Conservation (phyloP, 306 rosid genomes). For the Calophaca sinica region DNA sequence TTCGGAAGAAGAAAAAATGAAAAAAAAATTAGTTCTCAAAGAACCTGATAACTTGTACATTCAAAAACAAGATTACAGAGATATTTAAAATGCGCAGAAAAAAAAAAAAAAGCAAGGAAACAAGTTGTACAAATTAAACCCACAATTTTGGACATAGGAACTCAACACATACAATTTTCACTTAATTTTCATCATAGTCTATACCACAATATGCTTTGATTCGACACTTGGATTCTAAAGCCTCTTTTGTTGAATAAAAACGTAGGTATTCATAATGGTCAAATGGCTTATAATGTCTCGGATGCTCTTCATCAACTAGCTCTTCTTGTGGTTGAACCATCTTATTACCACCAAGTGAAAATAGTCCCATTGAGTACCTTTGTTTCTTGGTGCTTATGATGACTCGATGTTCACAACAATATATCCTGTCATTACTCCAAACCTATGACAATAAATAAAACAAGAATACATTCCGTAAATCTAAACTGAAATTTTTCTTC, state of each 20-base stretch:
- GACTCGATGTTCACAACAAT: constrained; percentile 40
- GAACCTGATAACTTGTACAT: too few species aligned
- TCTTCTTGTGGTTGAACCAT: constrained; percentile 39
- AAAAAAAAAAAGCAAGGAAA: too few species aligned
- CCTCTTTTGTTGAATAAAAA: constrained; percentile 26
- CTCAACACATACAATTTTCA: too few species aligned
- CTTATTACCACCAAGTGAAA: constrained; percentile 33
- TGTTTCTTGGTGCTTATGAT: constrained; percentile 42
- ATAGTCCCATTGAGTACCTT: constrained; percentile 50
- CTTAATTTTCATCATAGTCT: too few species aligned
- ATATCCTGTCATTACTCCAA: constrained; percentile 51
- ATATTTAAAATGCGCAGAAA: too few species aligned
- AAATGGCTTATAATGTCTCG: constrained; percentile 43
- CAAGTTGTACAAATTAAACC: too few species aligned
- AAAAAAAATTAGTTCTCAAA: too few species aligned
- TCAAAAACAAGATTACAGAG: too few species aligned
- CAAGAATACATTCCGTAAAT: not conserved
- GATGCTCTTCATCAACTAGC: constrained; percentile 51
- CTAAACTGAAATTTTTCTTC: too few species aligned
- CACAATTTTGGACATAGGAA: too few species aligned
- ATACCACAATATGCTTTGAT: constrained; percentile 50
- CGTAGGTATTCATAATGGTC: constrained; percentile 44
- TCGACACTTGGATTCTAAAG: constrained; percentile 31
- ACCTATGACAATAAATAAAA: constrained; percentile 28
- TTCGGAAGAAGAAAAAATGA: too few species aligned